phyloP scores from a whole-genome alignment of 805 yeast species.

The Debaryomyces castellii region DNA sequence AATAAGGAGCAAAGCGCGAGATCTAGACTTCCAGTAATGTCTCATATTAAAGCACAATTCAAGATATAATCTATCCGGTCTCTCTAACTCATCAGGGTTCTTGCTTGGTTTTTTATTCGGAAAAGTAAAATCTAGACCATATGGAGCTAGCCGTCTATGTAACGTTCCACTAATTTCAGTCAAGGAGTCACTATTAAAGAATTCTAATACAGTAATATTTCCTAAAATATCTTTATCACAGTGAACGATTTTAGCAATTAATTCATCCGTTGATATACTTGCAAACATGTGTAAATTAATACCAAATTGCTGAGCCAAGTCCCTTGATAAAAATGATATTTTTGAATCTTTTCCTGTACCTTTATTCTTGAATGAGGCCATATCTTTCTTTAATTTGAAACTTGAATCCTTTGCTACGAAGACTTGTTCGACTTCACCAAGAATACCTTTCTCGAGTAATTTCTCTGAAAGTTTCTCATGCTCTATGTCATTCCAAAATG shows the following conservation, averaged over 20 bases:
- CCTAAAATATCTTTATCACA: conserved; percentile 74
- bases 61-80: conserved; percentile 83
- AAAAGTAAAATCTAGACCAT: conserved; percentile 65
- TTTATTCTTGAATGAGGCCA: conserved; percentile 3
- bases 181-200: conserved; percentile 72
- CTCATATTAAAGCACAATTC: conserved; percentile 82
- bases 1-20: conserved; percentile 73
- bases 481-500: conserved; percentile 79
- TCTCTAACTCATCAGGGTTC: conserved; percentile 72
- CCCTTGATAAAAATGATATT: conserved; percentile 72
- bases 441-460: conserved; percentile 72
- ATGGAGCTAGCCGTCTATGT: conserved; percentile 75
- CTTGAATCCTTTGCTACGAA: conserved; percentile 77
- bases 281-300: conserved; percentile 85
- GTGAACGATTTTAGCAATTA: conserved; percentile 67
- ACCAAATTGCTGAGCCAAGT: conserved; percentile 91
- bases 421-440: conserved; percentile 78
- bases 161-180: conserved; percentile 71
- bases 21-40: conserved; percentile 89
- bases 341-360: conserved; percentile 32
- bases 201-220: conserved; percentile 77
- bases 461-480: conserved; percentile 60
- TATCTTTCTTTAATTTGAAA: conserved; percentile 35
- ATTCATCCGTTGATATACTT: conserved; percentile 56
- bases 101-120: conserved; percentile 50